A percentile compares a stretch with the other conserved stretches of the same genome.
phyloP scores from a whole-genome alignment of 257 asterid genomes.

The Coffea eugenioides region DNA sequence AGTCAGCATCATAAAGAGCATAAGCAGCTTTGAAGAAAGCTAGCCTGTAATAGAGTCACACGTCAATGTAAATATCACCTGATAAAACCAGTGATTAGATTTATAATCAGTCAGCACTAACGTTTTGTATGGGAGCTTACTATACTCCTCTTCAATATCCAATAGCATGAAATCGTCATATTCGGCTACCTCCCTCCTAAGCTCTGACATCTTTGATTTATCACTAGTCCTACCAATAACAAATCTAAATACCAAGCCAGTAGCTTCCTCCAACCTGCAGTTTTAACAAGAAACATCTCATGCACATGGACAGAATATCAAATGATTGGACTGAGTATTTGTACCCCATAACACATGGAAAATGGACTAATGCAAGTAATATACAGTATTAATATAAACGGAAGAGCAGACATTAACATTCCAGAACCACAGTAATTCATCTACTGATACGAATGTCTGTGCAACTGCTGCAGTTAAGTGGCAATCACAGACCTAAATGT shows the following conservation, averaged over 20 bases:
- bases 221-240: constrained; percentile 84
- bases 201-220: constrained; percentile 74
- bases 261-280: constrained; percentile 95
- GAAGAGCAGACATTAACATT: not conserved
- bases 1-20: constrained; percentile 87
- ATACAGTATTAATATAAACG: not conserved
- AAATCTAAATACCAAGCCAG: constrained; percentile 92
- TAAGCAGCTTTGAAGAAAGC: constrained; percentile 98
- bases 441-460: not conserved
- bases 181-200: constrained; percentile 67
- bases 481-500: not conserved
- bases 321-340: not conserved
- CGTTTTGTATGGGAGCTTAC: constrained; percentile 99
- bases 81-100: not conserved
- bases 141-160: constrained; percentile 97
- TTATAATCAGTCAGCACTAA: constrained; percentile 46
- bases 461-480: not conserved
- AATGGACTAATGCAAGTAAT: not conserved
- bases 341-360: not conserved
- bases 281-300: constrained; percentile 26
- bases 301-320: not conserved
- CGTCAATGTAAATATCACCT: constrained; percentile 25
- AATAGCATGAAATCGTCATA: constrained; percentile 91
- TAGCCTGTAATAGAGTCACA: constrained; percentile 48
- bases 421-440: not conserved